Evolutionary conservation across 2,329 filamentous ascomycete species (phyloP).

Genomic region (Neonectria punicea): DNA sequence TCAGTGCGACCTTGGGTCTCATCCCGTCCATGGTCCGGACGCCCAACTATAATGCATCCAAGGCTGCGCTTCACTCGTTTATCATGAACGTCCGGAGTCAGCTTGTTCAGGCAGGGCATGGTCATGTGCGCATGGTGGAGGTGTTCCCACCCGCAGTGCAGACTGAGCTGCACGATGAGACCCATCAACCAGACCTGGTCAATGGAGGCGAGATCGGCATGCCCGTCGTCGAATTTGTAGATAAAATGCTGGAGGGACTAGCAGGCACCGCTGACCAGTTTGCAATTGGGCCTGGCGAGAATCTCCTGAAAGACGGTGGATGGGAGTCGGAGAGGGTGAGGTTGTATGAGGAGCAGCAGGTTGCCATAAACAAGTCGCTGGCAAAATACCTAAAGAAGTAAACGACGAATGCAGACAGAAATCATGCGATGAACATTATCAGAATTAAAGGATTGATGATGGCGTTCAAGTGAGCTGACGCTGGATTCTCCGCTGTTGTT

Average conservation of each 20-base stretch:
- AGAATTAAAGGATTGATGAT: too few relatives aligned
- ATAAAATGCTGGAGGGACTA: constrained; percentile 47
- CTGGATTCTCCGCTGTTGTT: too few relatives aligned
- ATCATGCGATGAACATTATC: not conserved
- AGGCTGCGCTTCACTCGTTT: constrained; percentile 42
- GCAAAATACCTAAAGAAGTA: constrained; percentile 27
- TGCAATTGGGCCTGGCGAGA: constrained; percentile 37
- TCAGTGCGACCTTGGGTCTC: constrained; percentile 38
- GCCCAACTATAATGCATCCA: constrained; percentile 45
- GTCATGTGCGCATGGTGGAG: constrained; percentile 38
- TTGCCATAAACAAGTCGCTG: constrained; percentile 21
- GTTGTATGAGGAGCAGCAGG: constrained; percentile 31
- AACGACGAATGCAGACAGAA: not conserved
- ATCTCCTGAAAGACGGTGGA: constrained; percentile 36
- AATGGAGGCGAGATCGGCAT: constrained; percentile 49
- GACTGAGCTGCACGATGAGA: constrained; percentile 43
- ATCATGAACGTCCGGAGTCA: constrained; percentile 37
- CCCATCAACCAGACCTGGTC: constrained; percentile 40
- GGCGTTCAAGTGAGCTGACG: too few relatives aligned
- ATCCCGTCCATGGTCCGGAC: constrained; percentile 38
- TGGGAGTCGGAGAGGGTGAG: constrained; percentile 35
- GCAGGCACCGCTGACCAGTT: constrained; percentile 38
- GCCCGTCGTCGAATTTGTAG: constrained; percentile 53
- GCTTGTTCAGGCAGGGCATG: constrained; percentile 24
- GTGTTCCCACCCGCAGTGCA: constrained; percentile 46